Conservation (phyloP, 75 land plant genomes). For the Pinus albicaulis region DNA sequence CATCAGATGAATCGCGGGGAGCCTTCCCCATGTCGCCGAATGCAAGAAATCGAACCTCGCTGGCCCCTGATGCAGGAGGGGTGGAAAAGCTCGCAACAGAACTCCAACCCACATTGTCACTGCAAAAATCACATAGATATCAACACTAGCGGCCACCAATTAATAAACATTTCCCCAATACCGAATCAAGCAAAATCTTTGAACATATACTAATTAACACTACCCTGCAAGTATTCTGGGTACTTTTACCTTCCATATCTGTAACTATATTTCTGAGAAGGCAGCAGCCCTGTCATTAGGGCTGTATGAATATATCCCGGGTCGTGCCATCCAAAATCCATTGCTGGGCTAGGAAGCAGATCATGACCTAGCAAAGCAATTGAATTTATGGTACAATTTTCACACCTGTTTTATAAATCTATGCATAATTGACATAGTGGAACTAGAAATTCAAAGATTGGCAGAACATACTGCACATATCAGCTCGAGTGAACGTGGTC, state of each 20-base stretch:
- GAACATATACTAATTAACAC: conserved; percentile 10
- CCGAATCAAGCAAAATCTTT: neutral
- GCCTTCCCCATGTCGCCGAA: conserved; percentile 98
- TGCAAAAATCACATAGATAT: neutral
- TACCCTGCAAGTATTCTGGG: conserved; percentile 19
- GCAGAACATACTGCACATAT: conserved; percentile 64
- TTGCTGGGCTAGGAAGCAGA: conserved; percentile 53
- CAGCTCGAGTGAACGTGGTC: conserved; percentile 52
- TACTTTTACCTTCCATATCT: conserved; percentile 72
- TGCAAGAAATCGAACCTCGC: conserved; percentile 52
- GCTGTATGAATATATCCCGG: conserved; percentile 93
- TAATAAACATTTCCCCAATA: neutral
- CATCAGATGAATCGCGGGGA: conserved; percentile 55
- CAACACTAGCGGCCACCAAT: neutral
- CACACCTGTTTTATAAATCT: neutral
- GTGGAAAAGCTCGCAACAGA: conserved; percentile 40
- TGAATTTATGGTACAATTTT: neutral
- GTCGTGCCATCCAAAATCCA: conserved; percentile 95
- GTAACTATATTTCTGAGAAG: conserved; percentile 55
- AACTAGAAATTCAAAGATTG: neutral
- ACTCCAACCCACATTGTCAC: conserved; percentile 5
- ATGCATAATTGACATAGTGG: neutral
- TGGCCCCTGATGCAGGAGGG: conserved; percentile 73
- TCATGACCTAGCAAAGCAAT: conserved; percentile 6
- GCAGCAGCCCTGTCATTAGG: conserved; percentile 66